Evolutionary conservation across 148 eudicot species (phyloP).

Genomic region (Vaccinium vitisidaea): DNA sequence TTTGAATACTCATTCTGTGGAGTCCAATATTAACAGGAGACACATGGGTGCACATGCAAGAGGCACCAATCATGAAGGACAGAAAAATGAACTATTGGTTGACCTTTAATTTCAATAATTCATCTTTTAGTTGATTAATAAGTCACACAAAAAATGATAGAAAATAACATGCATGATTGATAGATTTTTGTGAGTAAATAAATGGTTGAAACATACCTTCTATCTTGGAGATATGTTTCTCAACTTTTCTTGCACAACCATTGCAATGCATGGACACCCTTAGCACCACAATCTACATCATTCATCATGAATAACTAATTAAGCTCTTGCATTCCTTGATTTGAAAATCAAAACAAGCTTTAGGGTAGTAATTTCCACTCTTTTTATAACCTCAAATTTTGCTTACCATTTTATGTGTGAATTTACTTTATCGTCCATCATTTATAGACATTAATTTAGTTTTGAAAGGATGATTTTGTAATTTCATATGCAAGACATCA

Average conservation of each 20-base stretch:
- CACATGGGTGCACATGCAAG: not conserved
- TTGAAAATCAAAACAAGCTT: not conserved
- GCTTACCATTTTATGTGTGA: not conserved
- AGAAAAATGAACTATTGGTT: not conserved
- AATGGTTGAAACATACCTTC: constrained; percentile 46
- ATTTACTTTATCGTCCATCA: not conserved
- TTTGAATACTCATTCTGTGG: not conserved
- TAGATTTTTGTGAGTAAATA: not conserved
- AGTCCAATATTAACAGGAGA: not conserved
- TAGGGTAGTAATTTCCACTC: not conserved
- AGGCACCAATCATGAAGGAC: not conserved
- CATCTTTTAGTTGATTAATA: not conserved
- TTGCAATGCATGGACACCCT: constrained; percentile 95
- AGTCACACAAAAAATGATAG: not conserved
- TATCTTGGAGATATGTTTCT: constrained; percentile 84
- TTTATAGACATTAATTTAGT: not conserved
- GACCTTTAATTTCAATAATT: not conserved
- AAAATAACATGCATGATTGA: not conserved
- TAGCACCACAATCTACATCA: constrained; percentile 69
- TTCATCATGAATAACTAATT: not conserved
- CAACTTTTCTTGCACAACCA: constrained; percentile 89
- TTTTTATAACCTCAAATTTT: not conserved
- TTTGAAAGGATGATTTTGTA: not conserved
- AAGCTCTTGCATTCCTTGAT: not conserved
- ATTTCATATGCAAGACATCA: not conserved